Conservation (phyloP, 495 filamentous ascomycete genomes). For the Alectoria sarmentosa region DNA sequence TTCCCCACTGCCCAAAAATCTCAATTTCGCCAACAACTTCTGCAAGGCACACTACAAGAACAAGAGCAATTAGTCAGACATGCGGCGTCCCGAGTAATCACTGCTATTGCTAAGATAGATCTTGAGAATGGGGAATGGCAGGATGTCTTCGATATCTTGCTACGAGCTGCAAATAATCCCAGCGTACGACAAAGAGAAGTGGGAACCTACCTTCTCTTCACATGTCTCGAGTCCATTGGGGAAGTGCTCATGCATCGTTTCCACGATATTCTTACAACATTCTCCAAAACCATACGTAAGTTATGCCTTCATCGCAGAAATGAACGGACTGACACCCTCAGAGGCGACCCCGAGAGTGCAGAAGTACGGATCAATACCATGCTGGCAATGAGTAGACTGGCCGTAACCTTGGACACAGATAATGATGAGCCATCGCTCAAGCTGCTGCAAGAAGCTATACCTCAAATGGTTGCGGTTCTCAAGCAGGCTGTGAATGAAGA, state of each 20-base stretch:
- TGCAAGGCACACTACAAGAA: conserved; percentile 75
- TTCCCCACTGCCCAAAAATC: conserved; percentile 60
- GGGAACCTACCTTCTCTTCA: conserved; percentile 86
- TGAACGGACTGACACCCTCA: not conserved
- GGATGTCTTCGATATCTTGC: conserved; percentile 68
- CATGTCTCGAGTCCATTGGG: conserved; percentile 77
- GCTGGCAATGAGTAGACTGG: conserved; percentile 81
- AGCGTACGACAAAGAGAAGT: conserved; percentile 79
- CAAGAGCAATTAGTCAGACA: conserved; percentile 67
- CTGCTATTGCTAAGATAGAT: conserved; percentile 78
- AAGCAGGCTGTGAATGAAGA: conserved; percentile 69
- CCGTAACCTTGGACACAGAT: conserved; percentile 80
- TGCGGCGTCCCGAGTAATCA: conserved; percentile 79
- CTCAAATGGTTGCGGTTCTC: conserved; percentile 82
- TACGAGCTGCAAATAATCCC: conserved; percentile 61
- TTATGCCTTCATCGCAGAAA: not conserved
- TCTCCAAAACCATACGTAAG: conserved; percentile 69
- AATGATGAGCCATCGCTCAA: conserved; percentile 66
- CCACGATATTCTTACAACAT: conserved; percentile 70
- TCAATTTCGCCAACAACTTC: conserved; percentile 69
- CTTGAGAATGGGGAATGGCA: conserved; percentile 81
- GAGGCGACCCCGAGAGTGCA: conserved; percentile 70
- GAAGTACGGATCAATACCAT: conserved; percentile 94
- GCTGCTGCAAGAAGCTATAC: conserved; percentile 69
- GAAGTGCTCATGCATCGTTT: conserved; percentile 72